A percentile compares a stretch with the other conserved stretches of the same genome.
These are phyloP conservation scores for Cercophora scortea DNA, from an alignment of 495 filamentous ascomycete genomes.

Conservation along the genomic window DNA sequence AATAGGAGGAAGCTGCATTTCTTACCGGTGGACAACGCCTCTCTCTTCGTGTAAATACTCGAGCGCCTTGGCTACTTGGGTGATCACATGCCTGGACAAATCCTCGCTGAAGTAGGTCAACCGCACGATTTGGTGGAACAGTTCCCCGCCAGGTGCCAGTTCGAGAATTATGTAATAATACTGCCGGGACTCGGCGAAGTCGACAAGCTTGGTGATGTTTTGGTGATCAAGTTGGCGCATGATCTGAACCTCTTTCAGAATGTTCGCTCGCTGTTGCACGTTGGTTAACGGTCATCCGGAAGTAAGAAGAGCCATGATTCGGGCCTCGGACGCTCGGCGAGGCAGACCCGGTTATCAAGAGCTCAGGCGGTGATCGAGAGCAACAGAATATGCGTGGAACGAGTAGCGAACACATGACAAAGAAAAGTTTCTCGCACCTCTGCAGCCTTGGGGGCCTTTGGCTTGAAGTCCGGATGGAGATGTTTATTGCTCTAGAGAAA, in stretches of 20 bases:
- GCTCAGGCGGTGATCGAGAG: too few relatives aligned
- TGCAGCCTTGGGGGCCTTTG: conserved; percentile 80
- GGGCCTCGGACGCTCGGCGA: too few relatives aligned
- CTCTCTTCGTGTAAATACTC: conserved; percentile 92
- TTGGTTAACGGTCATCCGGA: conserved; percentile 5
- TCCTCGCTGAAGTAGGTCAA: conserved; percentile 98
- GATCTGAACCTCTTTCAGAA: conserved; percentile 96
- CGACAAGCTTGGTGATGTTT: conserved; percentile 85
- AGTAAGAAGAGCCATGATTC: background rate
- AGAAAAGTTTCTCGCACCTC: conserved; percentile 70
- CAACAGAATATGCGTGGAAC: background rate
- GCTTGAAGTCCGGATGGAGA: conserved; percentile 88
- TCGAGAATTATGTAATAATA: conserved; percentile 98
- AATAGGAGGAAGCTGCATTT: background rate
- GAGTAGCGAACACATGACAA: conserved; percentile 2
- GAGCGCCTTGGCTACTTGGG: conserved; percentile 86
- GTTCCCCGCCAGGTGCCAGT: conserved; percentile 87
- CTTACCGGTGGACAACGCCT: conserved; percentile 94
- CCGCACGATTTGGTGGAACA: conserved; percentile 97
- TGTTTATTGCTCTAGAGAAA: conserved; percentile 65
- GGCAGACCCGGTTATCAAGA: too few relatives aligned
- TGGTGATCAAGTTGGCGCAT: conserved; percentile 95
- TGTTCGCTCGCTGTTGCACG: conserved; percentile 74
- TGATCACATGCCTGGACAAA: conserved; percentile 86
- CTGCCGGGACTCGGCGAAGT: conserved; percentile 87